Conservation (phyloP, 1,139 yeast genomes). For the Hansenula sp. region DNA sequence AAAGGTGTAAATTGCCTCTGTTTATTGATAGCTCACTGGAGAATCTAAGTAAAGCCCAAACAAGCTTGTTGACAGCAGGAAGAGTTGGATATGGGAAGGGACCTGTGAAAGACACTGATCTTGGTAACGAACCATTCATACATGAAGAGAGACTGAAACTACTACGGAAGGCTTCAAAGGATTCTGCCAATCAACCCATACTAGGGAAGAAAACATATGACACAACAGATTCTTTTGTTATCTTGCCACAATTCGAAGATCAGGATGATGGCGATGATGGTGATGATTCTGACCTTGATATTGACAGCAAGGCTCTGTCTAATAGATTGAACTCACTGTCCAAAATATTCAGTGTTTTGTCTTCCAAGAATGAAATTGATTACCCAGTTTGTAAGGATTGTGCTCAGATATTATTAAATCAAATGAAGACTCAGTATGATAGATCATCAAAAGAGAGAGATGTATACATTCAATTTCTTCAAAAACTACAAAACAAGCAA, state of each 20-base stretch:
- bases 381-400: slow-evolving; percentile 90
- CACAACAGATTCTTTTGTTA: slow-evolving; percentile 24
- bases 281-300: slow-evolving; percentile 10
- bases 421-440: slow-evolving; percentile 66
- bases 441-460: slow-evolving; percentile 77
- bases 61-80: slow-evolving; percentile 37
- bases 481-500: slow-evolving; percentile 57
- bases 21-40: slow-evolving; percentile 49
- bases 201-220: slow-evolving; percentile 12
- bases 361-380: slow-evolving; percentile 72
- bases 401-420: slow-evolving; percentile 61
- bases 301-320: slow-evolving; percentile 27
- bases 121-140: slow-evolving; percentile 21
- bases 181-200: slow-evolving; percentile 7
- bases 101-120: slow-evolving; percentile 11
- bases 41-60: slow-evolving; percentile 49
- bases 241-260: slow-evolving; percentile 23
- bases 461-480: slow-evolving; percentile 65
- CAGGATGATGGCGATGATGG: slow-evolving; percentile 12
- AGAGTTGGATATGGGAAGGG: slow-evolving; percentile 22
- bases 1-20: slow-evolving; percentile 56
- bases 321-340: slow-evolving; percentile 44
- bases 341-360: slow-evolving; percentile 60
- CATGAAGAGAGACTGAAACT: slow-evolving; percentile 31
- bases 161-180: slow-evolving; percentile 18